A percentile compares a stretch with the other conserved stretches of the same genome.
Evolutionary conservation across 2,329 filamentous ascomycete species (phyloP).

Genomic region (Colletotrichum tamarilloi): DNA sequence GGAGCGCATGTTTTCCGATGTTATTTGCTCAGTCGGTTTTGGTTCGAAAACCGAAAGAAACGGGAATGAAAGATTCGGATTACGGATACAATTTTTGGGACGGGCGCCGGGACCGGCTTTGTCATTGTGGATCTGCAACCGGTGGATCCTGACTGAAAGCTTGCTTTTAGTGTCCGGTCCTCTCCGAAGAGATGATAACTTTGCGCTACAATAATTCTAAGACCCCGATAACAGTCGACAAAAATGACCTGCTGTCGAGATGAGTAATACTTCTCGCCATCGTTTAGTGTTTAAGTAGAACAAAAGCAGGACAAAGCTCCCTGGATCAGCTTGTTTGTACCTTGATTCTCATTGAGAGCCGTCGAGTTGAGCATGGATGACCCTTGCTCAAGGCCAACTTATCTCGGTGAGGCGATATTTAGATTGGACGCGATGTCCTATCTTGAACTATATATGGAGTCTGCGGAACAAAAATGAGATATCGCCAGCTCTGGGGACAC

Average conservation of each 20-base stretch:
- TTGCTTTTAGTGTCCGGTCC: constrained; percentile 1
- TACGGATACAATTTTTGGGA: constrained; percentile 8
- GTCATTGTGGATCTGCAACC: constrained; percentile 10
- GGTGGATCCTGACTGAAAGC: constrained; percentile 2
- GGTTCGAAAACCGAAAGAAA: constrained; percentile 24
- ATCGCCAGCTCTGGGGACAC: too few species aligned
- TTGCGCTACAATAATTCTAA: background rate
- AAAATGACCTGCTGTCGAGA: background rate
- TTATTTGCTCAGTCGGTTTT: constrained; percentile 10
- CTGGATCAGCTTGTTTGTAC: background rate
- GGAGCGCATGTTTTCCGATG: constrained; percentile 42
- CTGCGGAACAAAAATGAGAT: too few species aligned
- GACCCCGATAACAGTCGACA: background rate
- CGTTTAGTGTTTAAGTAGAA: background rate
- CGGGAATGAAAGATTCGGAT: constrained; percentile 21
- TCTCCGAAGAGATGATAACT: background rate
- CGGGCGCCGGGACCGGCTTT: constrained; percentile 8
- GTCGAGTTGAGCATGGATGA: background rate
- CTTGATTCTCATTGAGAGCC: background rate
- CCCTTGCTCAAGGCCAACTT: background rate
- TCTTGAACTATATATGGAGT: too few species aligned
- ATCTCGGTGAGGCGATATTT: too few species aligned
- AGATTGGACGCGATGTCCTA: background rate
- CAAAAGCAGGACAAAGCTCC: background rate
- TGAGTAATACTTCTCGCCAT: background rate